Evolutionary conservation across 345 rosid species (phyloP).

Genomic region (Alliaria petiolata): DNA sequence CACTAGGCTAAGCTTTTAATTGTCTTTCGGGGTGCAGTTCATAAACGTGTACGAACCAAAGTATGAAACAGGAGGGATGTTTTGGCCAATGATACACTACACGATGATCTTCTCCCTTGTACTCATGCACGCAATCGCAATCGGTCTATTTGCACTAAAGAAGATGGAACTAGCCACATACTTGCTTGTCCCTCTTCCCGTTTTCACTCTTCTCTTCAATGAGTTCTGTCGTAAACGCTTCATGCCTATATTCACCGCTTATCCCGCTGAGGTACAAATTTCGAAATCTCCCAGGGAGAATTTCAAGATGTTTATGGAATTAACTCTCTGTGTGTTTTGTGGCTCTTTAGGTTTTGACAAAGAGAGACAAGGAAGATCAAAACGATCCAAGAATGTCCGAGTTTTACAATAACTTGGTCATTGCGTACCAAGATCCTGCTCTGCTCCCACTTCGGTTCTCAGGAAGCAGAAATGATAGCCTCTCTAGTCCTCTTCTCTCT

Average conservation of each 20-base stretch:
- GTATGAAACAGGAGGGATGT: constrained; percentile 88
- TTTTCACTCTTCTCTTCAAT: constrained; percentile 83
- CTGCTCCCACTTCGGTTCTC: constrained; percentile 57
- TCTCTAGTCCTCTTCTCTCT: constrained; percentile 63
- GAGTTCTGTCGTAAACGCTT: constrained; percentile 97
- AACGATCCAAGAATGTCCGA: constrained; percentile 51
- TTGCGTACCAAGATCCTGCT: constrained; percentile 83
- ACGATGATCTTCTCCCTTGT: constrained; percentile 82
- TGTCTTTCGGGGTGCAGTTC: constrained; percentile 50
- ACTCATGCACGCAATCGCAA: constrained; percentile 88
- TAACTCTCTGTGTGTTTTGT: neutral
- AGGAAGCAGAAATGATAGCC: constrained; percentile 41
- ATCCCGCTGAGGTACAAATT: constrained; percentile 81
- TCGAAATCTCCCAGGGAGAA: neutral
- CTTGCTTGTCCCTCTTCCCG: constrained; percentile 68
- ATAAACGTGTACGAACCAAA: constrained; percentile 76
- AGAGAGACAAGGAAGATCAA: constrained; percentile 68
- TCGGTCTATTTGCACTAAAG: constrained; percentile 78
- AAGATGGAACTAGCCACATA: constrained; percentile 71
- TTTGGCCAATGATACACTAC: constrained; percentile 96
- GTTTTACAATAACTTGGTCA: constrained; percentile 51
- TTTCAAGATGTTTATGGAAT: neutral
- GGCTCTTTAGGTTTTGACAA: constrained; percentile 56
- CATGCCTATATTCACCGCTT: constrained; percentile 67
- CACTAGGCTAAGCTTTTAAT: neutral